Conservation (phyloP, 177 flowering plant genomes). For the Telopea speciosissima region DNA sequence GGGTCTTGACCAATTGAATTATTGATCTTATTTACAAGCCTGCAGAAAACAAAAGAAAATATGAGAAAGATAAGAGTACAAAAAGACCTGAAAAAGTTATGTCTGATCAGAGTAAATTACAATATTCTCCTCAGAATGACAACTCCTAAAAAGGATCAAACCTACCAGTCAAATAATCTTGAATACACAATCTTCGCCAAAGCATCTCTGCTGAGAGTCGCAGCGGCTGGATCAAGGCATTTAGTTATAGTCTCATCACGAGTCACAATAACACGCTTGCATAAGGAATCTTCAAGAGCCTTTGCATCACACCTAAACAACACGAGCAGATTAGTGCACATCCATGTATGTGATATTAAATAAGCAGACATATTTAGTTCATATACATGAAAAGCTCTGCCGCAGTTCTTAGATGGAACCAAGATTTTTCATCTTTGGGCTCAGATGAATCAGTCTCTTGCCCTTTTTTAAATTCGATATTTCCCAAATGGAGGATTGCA, state of each 20-base stretch:
- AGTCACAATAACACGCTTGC: conserved; percentile 92
- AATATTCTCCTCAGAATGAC: neutral
- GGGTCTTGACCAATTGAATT: conserved; percentile 93
- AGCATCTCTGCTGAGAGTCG: conserved; percentile 87
- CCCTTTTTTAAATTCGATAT: conserved; percentile 79
- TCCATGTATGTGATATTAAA: neutral
- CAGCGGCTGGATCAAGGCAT: conserved; percentile 77
- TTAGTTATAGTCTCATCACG: conserved; percentile 93
- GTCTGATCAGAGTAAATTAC: neutral
- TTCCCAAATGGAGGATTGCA: conserved; percentile 93
- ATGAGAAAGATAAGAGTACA: neutral
- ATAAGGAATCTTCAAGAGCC: conserved; percentile 82
- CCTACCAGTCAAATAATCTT: conserved; percentile 90
- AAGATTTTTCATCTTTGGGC: conserved; percentile 86
- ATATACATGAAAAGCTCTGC: conserved; percentile 86
- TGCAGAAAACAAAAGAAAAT: conserved; percentile 21
- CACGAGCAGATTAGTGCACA: conserved; percentile 5
- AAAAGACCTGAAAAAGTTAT: neutral
- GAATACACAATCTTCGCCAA: conserved; percentile 87
- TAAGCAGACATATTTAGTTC: neutral
- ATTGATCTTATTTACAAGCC: conserved; percentile 91
- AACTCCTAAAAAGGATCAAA: neutral
- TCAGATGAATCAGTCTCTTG: conserved; percentile 74
- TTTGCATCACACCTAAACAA: conserved; percentile 81
- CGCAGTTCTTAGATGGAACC: conserved; percentile 71